phyloP scores from a whole-genome alignment of 2,329 filamentous ascomycete genomes.

The Aspergillus phoenicis region DNA sequence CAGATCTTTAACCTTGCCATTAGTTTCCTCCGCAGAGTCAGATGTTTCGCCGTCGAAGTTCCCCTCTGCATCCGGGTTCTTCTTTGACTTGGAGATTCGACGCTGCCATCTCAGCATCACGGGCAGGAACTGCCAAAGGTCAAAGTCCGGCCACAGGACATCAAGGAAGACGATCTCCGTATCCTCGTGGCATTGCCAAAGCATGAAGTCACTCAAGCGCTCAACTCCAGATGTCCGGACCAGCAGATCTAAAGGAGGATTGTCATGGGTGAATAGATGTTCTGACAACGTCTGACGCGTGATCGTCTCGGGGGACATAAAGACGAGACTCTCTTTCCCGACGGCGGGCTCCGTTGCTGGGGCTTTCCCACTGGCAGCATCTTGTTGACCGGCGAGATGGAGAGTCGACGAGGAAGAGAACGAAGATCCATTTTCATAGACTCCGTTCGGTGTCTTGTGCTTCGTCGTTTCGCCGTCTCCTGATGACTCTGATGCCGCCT shows the following conservation, averaged over 20 bases:
- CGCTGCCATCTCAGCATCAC: slow-evolving; percentile 89
- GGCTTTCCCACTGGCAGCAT: slow-evolving; percentile 39
- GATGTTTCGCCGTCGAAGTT: slow-evolving; percentile 57
- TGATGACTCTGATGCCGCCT: slow-evolving; percentile 47
- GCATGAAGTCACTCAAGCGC: slow-evolving; percentile 94
- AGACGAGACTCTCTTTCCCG: slow-evolving; percentile 38
- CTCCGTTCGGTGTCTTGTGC: slow-evolving; percentile 24
- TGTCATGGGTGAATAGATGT: slow-evolving; percentile 84
- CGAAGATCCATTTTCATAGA: slow-evolving; percentile 38
- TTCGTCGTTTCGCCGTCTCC: slow-evolving; percentile 46
- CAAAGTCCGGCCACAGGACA: slow-evolving; percentile 94
- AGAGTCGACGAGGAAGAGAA: slow-evolving; percentile 54
- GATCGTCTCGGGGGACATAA: slow-evolving; percentile 83
- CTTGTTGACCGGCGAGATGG: slow-evolving; percentile 37
- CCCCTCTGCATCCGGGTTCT: slow-evolving; percentile 61
- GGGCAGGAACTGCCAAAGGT: slow-evolving; percentile 88
- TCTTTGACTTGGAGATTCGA: slow-evolving; percentile 63
- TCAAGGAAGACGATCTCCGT: slow-evolving; percentile 92
- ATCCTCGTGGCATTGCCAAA: slow-evolving; percentile 94
- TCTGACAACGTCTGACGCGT: slow-evolving; percentile 77
- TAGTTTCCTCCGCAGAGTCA: slow-evolving; percentile 31
- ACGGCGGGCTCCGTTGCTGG: slow-evolving; percentile 35
- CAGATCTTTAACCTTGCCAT: slow-evolving; percentile 35
- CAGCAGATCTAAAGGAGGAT: slow-evolving; percentile 86
- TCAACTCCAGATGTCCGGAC: slow-evolving; percentile 91